Evolutionary conservation across 1,284 basidiomycete genomes (phyloP).

Genomic region (Gymnopus androsaceus): DNA sequence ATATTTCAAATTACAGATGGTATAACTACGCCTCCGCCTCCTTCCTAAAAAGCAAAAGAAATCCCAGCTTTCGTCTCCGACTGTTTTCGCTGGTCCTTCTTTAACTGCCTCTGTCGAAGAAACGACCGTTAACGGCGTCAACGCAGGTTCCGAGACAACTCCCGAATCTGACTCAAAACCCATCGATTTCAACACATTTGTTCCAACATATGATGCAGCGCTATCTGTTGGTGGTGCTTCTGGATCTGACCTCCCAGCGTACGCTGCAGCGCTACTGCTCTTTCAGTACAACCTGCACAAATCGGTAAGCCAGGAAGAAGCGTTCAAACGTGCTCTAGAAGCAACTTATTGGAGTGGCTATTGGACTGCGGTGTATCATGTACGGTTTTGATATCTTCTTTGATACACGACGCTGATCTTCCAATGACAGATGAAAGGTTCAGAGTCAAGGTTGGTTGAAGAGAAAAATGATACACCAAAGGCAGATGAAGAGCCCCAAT

Average conservation of each 20-base stretch:
- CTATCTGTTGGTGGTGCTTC: slow-evolving; percentile 35
- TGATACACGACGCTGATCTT: neutral
- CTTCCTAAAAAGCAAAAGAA: slow-evolving; percentile 35
- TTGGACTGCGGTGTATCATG: slow-evolving; percentile 82
- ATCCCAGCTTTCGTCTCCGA: slow-evolving; percentile 10
- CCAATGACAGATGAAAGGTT: neutral
- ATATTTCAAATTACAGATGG: slow-evolving; percentile 52
- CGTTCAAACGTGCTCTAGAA: slow-evolving; percentile 67
- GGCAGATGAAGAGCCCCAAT: neutral
- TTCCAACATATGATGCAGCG: slow-evolving; percentile 68
- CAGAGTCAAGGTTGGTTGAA: neutral
- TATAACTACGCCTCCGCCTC: slow-evolving; percentile 60
- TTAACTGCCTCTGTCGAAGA: neutral
- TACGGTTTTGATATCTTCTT: slow-evolving; percentile 31
- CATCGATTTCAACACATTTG: slow-evolving; percentile 67
- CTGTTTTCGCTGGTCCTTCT: neutral
- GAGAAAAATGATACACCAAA: neutral
- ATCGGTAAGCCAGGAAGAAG: slow-evolving; percentile 67
- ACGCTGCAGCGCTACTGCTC: slow-evolving; percentile 19
- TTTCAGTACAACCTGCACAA: slow-evolving; percentile 33
- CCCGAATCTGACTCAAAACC: slow-evolving; percentile 54
- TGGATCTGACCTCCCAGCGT: slow-evolving; percentile 22
- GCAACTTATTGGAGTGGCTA: slow-evolving; percentile 85
- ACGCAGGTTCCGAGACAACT: neutral
- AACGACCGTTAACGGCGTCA: neutral